Evolutionary conservation across 2,329 filamentous ascomycete species (phyloP), one percentile per base, ranked within the genome.

Genomic region (Tolypocladium ophioglossoides): DNA sequence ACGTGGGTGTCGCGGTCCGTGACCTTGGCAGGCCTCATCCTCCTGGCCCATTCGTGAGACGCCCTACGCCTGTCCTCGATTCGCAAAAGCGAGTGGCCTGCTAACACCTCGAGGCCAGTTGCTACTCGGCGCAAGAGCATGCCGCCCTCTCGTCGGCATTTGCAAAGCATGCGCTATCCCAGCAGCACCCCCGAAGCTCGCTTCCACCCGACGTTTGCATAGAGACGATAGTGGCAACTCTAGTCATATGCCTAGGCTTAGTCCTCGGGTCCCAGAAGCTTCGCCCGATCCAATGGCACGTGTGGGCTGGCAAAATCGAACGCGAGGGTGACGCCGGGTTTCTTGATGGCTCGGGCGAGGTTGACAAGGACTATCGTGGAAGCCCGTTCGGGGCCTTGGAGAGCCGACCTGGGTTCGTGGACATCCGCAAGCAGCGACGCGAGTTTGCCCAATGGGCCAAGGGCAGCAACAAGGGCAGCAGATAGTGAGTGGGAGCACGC

Each of bases 111-210:
- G 39, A n/a, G 39, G 55, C 53, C 67, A 99, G 94, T 59, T 95
- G 91, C 73, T 99, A 97, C 73, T 99, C 94, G 52, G 91, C 91
- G 49, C 88, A 96, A 71, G 94, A 99, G 74, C 89, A 96, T 73
- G 87, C 89, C 8, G 78, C 84, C 24, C 80, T 95, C 51, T 82
- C 85, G 62, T 80, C 85, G 54, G 75, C 76, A 37, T 70, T 76
- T 52, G 68, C 74, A 46, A 72, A 74, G 34, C 68, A 76, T 44
- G 64, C 74, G 4, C 64, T 73, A 30, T 68, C 77, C 4, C 70
- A 75, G 34, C 64, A 71, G 22, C 65, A 72, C 16, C 63, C 73
- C 3, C 61, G 69, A 52, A 65, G 71, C 55, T 74, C 79, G 18
- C 78, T 97, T 1, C 92, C 94, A 0, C 72, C 88, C 57, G 94